Conservation (phyloP, 768 basidiomycete genomes). For the Tubosaeta sp. region DNA sequence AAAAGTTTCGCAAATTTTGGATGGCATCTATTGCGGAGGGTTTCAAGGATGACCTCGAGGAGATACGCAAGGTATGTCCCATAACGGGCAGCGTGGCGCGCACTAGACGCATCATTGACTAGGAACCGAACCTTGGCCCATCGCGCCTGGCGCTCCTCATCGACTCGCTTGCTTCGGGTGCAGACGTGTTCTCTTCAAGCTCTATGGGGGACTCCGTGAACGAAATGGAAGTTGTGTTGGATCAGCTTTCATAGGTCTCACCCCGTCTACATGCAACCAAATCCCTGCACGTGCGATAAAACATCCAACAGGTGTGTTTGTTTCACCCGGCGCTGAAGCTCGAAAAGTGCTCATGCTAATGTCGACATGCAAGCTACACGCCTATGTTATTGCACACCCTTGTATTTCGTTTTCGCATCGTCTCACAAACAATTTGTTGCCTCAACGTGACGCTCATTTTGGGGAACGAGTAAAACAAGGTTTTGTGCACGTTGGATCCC, state of each 20-base stretch:
- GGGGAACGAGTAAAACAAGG: not conserved
- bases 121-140: slow-evolving; percentile 66
- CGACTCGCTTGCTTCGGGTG: slow-evolving; percentile 76
- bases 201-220: slow-evolving; percentile 37
- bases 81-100: not conserved
- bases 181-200: slow-evolving; percentile 61
- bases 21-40: slow-evolving; percentile 48
- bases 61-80: slow-evolving; percentile 65
- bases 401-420: not conserved
- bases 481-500: not conserved
- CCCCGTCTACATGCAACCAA: not conserved
- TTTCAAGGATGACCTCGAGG: slow-evolving; percentile 80
- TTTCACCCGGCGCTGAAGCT: not conserved
- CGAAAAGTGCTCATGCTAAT: not conserved
- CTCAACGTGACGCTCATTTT: no score
- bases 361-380: not conserved
- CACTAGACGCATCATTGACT: not conserved
- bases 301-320: not conserved
- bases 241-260: slow-evolving; percentile 20
- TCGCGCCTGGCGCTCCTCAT: slow-evolving; percentile 71
- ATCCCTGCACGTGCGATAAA: not conserved
- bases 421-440: not conserved
- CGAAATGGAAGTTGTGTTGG: slow-evolving; percentile 76
- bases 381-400: not conserved
- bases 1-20: slow-evolving; percentile 80